Evolutionary conservation across 306 rosid genomes (phyloP).

Genomic region (Acacia crassicarpa): DNA sequence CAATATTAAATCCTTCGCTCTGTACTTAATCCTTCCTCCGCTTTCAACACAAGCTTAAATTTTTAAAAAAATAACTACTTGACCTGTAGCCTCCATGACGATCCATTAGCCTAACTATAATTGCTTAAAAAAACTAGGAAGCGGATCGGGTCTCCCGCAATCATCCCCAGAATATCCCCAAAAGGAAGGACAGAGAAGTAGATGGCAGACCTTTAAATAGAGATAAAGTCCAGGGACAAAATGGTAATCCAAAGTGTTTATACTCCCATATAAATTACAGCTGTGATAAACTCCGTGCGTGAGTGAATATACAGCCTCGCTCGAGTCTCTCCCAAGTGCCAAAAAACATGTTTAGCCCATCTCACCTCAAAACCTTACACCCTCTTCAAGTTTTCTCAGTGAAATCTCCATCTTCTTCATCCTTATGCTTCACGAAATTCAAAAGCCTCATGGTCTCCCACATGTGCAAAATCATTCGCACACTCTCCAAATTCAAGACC

Average conservation of each 20-base stretch:
- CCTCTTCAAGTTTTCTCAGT: constrained; percentile 54
- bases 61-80: not conserved
- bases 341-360: constrained; percentile 50
- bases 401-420: constrained; percentile 45
- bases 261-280: constrained; percentile 24
- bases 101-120: not conserved
- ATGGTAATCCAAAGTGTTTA: constrained; percentile 34
- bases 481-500: constrained; percentile 58
- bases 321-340: not conserved
- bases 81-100: not conserved
- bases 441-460: constrained; percentile 65
- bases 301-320: not conserved
- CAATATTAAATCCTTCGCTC: not conserved
- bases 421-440: constrained; percentile 50
- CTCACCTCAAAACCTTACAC: constrained; percentile 41
- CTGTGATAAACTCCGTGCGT: not conserved
- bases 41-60: not conserved
- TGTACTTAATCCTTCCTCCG: not conserved
- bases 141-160: not conserved
- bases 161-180: not conserved
- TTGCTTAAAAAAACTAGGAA: not conserved
- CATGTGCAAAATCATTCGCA: constrained; percentile 51
- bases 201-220: constrained; percentile 39
- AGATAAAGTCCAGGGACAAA: constrained; percentile 53
- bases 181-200: constrained; percentile 19